These are phyloP conservation scores for Apiospora rasikravindrae DNA, from an alignment of 2,329 filamentous ascomycete species.

Conservation along the genomic window DNA sequence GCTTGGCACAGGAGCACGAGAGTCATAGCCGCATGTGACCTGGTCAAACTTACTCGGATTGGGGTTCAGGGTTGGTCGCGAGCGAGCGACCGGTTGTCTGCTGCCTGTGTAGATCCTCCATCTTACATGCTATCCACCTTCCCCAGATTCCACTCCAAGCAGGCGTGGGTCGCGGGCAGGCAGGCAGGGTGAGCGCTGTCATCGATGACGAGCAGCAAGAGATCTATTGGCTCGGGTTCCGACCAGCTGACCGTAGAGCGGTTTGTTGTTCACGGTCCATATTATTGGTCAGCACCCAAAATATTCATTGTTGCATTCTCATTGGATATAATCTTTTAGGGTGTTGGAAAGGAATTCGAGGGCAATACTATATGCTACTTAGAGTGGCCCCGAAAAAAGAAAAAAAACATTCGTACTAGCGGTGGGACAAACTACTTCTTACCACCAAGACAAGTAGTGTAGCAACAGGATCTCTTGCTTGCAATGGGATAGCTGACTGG, in stretches of 20 bases:
- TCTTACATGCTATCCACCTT: neutral
- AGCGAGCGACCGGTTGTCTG: neutral
- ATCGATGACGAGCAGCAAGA: conserved; percentile 2
- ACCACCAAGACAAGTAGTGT: neutral
- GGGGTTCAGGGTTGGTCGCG: neutral
- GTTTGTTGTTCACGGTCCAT: neutral
- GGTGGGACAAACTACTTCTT: neutral
- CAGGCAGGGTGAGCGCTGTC: conserved; percentile 4
- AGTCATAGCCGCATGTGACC: conserved; percentile 5
- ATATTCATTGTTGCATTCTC: no score
- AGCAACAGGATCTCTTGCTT: neutral
- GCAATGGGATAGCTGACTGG: neutral
- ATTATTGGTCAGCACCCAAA: neutral
- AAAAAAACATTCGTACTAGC: neutral
- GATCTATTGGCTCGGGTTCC: neutral
- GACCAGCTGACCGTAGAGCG: neutral
- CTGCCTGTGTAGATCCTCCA: neutral
- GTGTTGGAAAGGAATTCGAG: neutral
- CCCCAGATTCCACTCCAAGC: neutral
- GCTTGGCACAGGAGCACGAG: neutral
- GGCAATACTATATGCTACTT: neutral
- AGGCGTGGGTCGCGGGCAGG: neutral
- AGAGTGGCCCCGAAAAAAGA: neutral
- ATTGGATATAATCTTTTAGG: neutral
- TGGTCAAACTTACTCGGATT: neutral